Evolutionary conservation across 2,329 filamentous ascomycete species (phyloP).

Genomic region (Cyanodermella asteris): DNA sequence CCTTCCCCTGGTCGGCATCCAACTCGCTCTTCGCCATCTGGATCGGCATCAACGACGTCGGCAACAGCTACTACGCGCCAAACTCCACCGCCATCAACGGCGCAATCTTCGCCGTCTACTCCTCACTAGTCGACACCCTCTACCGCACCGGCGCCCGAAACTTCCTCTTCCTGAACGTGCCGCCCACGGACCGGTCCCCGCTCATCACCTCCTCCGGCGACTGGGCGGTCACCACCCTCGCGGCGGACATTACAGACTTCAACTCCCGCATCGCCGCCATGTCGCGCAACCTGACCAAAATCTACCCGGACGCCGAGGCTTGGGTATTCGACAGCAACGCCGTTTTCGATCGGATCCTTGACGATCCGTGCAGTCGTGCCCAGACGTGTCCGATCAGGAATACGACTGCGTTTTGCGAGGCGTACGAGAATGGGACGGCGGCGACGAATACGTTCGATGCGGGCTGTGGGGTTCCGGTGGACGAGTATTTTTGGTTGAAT

Average conservation of each 20-base stretch:
- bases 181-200: conserved; percentile 30
- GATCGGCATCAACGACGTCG: conserved; percentile 35
- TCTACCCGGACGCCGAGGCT: conserved; percentile 21
- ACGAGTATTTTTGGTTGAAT: conserved; percentile 45
- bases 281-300: conserved; percentile 17
- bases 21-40: conserved; percentile 26
- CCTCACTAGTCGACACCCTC: conserved; percentile 17
- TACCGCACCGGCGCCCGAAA: conserved; percentile 26
- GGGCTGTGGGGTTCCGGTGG: conserved; percentile 31
- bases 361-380: conserved; percentile 26
- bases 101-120: conserved; percentile 16
- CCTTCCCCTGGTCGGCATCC: conserved; percentile 14
- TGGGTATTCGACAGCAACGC: conserved; percentile 32
- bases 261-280: conserved; percentile 25
- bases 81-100: conserved; percentile 7
- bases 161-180: conserved; percentile 27
- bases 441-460: conserved; percentile 18
- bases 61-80: conserved; percentile 20
- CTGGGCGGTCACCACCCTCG: conserved; percentile 15
- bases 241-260: conserved; percentile 27
- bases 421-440: conserved; percentile 30
- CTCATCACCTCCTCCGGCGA: conserved; percentile 21
- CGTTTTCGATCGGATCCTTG: conserved; percentile 30
- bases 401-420: conserved; percentile 30
- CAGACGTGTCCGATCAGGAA: conserved; percentile 33